Evolutionary conservation across 1,284 basidiomycete genomes (phyloP), one percentile per base, ranked within the genome.

Genomic region (Moesziomyces sp.): DNA sequence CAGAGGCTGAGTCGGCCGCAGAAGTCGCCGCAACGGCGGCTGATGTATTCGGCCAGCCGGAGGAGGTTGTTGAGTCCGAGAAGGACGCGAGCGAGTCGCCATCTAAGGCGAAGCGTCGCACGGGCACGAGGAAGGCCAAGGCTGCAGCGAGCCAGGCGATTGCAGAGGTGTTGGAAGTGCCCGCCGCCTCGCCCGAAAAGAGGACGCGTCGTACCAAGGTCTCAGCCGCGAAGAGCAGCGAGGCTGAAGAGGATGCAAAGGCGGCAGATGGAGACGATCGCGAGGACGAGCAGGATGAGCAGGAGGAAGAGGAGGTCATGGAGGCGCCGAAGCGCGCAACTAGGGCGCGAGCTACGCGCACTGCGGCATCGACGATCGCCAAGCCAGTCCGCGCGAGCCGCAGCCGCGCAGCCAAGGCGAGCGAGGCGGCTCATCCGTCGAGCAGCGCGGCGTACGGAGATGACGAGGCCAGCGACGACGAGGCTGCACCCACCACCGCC

Each of bases 391-490:
- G 61, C 5, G 16, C 52, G 13, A 60, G 57, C 0, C 54, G 67
- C 7, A 46, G 43, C 28, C 46, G 63, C 1, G 45, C 52, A 0
- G 43, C 45, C 16, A 72, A 65, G 42, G 6, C 30, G 3, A 48
- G 19, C 13, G 52, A 40, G 26, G 1, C 23, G 8, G 52, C 44
- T n/a, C 16, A 52, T 8, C 67, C 67, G 0, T 70, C 67, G 14
- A 61, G 58, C 4, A 72, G 63, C 21, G 58, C 63, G 26, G 69
- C 55, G 1, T 63, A 49, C 23, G 69, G 63, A 16, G 69, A 72
- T 38, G 69, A 72, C 45, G 69, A 72, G 48, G 69, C 69, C 7
- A 62, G 58, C 38, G 62, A 66, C 9, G 58, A 61, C 16, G 58
- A 46, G n/a, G 46, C 44, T 16, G 35, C 46, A 10, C 8, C 47